Evolutionary conservation across 495 filamentous ascomycete genomes (phyloP).

Genomic region (Thermothielavioides terrestris): DNA sequence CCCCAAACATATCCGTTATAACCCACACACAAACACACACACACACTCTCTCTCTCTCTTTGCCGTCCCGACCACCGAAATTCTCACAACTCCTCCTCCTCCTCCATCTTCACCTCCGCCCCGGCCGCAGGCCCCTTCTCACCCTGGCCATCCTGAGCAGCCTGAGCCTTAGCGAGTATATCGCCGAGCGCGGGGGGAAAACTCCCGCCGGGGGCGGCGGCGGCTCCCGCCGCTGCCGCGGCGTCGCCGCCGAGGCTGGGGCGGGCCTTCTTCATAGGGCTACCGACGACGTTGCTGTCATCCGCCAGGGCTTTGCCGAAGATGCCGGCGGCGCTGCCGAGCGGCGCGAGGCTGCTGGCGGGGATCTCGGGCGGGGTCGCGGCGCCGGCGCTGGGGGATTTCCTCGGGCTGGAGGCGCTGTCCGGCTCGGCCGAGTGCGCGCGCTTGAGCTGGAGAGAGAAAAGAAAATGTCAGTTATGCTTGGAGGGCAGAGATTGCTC

Average conservation of each 20-base stretch:
- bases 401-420: constrained; percentile 35
- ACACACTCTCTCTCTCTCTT: background rate
- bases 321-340: constrained; percentile 22
- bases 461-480: constrained; percentile 13
- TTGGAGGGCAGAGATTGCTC: too few relatives aligned
- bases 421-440: constrained; percentile 80
- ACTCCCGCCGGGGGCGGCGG: constrained; percentile 17
- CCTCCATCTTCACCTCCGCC: constrained; percentile 22
- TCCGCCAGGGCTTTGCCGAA: constrained; percentile 28
- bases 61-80: background rate
- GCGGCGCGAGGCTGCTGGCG: constrained; percentile 11
- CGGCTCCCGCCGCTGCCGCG: background rate
- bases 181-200: constrained; percentile 38
- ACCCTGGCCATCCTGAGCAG: constrained; percentile 31
- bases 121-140: constrained; percentile 21
- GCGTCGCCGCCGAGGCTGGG: constrained; percentile 46
- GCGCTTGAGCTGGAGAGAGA: constrained; percentile 70
- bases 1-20: too few relatives aligned
- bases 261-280: constrained; percentile 76
- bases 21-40: background rate
- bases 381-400: constrained; percentile 33
- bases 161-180: constrained; percentile 37
- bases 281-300: constrained; percentile 53
- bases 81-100: constrained; percentile 39
- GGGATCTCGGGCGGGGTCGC: constrained; percentile 28